Conservation (phyloP, 169 alveolate species). For the Prorocentrum cordatum region DNA sequence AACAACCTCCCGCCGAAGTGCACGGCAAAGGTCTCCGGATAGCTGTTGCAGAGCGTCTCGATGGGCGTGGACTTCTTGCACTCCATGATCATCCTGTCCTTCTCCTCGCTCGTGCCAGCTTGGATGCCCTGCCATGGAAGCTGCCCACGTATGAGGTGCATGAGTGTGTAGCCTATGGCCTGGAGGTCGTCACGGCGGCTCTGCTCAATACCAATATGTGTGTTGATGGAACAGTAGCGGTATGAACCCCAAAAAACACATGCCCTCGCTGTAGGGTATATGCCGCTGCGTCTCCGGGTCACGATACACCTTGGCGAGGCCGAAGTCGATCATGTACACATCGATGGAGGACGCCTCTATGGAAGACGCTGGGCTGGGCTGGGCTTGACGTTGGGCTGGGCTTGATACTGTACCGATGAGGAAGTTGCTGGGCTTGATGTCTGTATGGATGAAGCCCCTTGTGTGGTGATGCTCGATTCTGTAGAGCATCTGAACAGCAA, state of each 20-base stretch:
- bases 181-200: too few relatives aligned
- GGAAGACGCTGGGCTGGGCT: too few relatives aligned
- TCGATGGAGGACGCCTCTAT: conserved; percentile 75
- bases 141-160: too few relatives aligned
- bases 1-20: too few relatives aligned
- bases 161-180: too few relatives aligned
- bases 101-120: conserved; percentile 92
- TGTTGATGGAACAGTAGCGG: conserved; percentile 92
- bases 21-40: conserved; percentile 63
- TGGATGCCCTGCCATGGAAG: too few relatives aligned
- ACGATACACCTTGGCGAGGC: conserved; percentile 90
- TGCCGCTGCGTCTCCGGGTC: conserved; percentile 90
- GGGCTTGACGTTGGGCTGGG: too few relatives aligned
- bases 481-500: too few relatives aligned
- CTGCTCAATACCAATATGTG: conserved; percentile 99
- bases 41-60: conserved; percentile 79
- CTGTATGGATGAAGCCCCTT: conserved; percentile 89
- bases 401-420: conserved; percentile 82
- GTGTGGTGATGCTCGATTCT: conserved; percentile 89
- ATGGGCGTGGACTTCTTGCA: conserved; percentile 92
- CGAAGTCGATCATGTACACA: conserved; percentile 89
- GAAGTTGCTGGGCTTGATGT: conserved; percentile 91
- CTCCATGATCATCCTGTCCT: conserved; percentile 95
- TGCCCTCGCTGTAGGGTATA: conserved; percentile 93
- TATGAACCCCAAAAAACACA: conserved; percentile 94